phyloP scores from a whole-genome alignment of 768 basidiomycete genomes.

The Artomyces pyxidatus region DNA sequence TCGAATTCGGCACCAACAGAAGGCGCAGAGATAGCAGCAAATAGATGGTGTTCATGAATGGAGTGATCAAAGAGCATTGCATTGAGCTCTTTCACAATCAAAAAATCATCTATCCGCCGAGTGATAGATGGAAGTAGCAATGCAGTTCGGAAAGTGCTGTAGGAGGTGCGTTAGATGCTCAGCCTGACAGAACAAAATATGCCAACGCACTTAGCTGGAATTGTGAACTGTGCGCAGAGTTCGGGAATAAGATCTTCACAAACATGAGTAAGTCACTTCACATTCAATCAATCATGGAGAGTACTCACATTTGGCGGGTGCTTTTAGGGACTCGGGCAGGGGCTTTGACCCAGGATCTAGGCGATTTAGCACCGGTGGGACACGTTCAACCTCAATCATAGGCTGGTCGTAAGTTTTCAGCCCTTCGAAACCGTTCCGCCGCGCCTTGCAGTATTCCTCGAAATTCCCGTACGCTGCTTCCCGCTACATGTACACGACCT shows the following conservation, averaged over 20 bases:
- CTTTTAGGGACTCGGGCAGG: slow-evolving; percentile 27
- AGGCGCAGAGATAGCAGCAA: slow-evolving; percentile 61
- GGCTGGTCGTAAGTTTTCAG: slow-evolving; percentile 59
- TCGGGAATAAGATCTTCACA: slow-evolving; percentile 76
- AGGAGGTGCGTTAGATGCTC: no score
- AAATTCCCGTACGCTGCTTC: slow-evolving; percentile 54
- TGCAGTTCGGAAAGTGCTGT: slow-evolving; percentile 59
- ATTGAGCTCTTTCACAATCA: slow-evolving; percentile 76
- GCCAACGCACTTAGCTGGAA: slow-evolving; percentile 64
- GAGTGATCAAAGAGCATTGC: slow-evolving; percentile 52
- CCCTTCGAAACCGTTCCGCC: slow-evolving; percentile 53
- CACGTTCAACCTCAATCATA: slow-evolving; percentile 56
- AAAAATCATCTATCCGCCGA: slow-evolving; percentile 60
- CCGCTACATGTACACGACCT: slow-evolving; percentile 33
- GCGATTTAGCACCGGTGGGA: slow-evolving; percentile 44
- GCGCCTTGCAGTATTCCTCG: slow-evolving; percentile 57
- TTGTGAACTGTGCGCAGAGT: slow-evolving; percentile 59
- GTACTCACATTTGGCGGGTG: slow-evolving; percentile 52
- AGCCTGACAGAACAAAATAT: no score
- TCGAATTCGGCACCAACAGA: slow-evolving; percentile 62
- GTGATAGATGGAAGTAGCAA: slow-evolving; percentile 69
- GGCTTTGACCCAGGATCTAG: slow-evolving; percentile 48
- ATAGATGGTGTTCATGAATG: slow-evolving; percentile 54
- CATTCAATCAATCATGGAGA: slow-evolving; percentile 13
- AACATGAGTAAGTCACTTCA: slow-evolving; percentile 6